These are phyloP conservation scores for Ceratocystis diversiconidia DNA, from an alignment of 2,329 filamentous ascomycete species.

Conservation along the genomic window DNA sequence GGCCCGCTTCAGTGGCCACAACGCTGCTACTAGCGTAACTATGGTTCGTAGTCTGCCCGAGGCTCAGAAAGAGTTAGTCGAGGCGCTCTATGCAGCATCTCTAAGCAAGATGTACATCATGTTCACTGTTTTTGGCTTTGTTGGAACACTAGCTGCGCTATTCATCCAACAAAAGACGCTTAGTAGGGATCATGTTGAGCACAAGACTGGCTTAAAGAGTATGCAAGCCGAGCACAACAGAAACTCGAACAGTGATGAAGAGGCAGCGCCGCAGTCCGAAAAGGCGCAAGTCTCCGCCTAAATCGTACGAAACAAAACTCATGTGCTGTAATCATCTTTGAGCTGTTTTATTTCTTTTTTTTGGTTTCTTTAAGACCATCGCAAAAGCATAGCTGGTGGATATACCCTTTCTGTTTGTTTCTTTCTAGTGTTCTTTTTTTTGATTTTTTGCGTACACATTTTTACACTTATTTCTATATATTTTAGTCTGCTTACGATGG, in stretches of 20 bases:
- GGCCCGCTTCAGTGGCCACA: constrained; percentile 39
- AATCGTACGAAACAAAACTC: neutral
- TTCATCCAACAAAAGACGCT: constrained; percentile 37
- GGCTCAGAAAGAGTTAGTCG: constrained; percentile 30
- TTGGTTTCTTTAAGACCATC: too few species aligned
- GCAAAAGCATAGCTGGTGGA: too few species aligned
- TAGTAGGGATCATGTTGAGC: constrained; percentile 41
- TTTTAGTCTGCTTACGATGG: too few species aligned
- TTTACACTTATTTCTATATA: too few species aligned
- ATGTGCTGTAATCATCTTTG: too few species aligned
- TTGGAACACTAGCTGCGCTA: constrained; percentile 34
- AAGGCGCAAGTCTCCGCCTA: neutral
- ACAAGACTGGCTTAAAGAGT: constrained; percentile 42
- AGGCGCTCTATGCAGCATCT: constrained; percentile 35
- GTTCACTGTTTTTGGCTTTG: constrained; percentile 35
- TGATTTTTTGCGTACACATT: too few species aligned
- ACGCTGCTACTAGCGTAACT: constrained; percentile 46
- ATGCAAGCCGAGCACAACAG: constrained; percentile 20
- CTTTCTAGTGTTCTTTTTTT: too few species aligned
- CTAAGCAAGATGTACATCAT: constrained; percentile 44
- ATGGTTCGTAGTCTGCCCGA: constrained; percentile 39
- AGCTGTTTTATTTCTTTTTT: too few species aligned
- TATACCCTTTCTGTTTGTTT: too few species aligned
- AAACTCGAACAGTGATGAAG: neutral
- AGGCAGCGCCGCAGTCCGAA: neutral